Percentiles rank a stretch among this genome's conserved stretches.
Conservation (phyloP, 768 basidiomycete species). For the Rhodosporidiobolus sp. region DNA sequence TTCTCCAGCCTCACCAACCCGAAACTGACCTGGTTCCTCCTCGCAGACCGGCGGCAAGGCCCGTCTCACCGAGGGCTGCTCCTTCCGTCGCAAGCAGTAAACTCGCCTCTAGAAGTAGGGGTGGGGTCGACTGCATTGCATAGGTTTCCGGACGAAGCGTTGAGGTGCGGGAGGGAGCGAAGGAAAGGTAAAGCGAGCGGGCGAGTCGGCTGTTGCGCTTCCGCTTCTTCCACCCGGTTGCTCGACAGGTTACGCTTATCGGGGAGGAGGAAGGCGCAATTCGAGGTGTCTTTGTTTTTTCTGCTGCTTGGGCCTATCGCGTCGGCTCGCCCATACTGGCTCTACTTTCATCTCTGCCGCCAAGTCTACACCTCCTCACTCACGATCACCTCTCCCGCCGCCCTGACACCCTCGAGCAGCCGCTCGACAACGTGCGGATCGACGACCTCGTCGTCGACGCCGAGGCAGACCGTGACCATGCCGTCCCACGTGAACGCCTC, state of each 20-base stretch:
- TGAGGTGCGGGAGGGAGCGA: too few relatives aligned
- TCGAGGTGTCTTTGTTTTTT: too few relatives aligned
- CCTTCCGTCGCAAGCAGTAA: constrained; percentile 86
- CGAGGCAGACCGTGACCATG: constrained; percentile 19
- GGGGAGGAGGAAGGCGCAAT: too few relatives aligned
- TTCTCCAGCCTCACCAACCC: background rate
- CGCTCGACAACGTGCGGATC: background rate
- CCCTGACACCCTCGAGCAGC: background rate
- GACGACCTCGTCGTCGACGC: constrained; percentile 13
- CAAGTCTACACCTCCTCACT: background rate
- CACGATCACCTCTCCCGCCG: background rate
- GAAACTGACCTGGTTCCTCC: too few relatives aligned
- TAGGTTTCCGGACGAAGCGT: too few relatives aligned
- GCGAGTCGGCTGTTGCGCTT: too few relatives aligned
- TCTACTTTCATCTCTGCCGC: background rate
- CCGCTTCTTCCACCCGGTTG: too few relatives aligned
- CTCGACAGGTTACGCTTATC: too few relatives aligned
- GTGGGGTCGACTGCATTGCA: too few relatives aligned
- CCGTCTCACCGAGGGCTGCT: constrained; percentile 94
- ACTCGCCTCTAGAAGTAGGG: background rate
- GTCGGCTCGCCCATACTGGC: too few relatives aligned
- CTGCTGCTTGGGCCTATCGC: too few relatives aligned
- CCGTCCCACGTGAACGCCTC: constrained; percentile 35
- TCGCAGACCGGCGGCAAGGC: constrained; percentile 76
- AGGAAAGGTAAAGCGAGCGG: too few relatives aligned